Percentiles rank a stretch among this genome's conserved stretches.
Evolutionary conservation across 2,329 filamentous ascomycete genomes (phyloP).

Genomic region (Penicillium sclerotiorum): DNA sequence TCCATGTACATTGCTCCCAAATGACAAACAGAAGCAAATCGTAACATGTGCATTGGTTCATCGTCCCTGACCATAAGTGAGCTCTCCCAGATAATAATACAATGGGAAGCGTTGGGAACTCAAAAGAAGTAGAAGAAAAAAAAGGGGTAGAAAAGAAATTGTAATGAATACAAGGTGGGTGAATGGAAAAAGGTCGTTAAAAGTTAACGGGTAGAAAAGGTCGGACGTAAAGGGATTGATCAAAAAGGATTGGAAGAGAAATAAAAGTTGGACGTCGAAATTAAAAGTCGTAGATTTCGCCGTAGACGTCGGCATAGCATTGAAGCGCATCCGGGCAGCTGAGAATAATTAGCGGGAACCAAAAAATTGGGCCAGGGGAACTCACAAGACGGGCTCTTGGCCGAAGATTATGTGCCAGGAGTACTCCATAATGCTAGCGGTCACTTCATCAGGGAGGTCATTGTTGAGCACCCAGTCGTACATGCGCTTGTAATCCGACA

Average conservation of each 20-base stretch:
- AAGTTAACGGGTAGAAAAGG: not conserved
- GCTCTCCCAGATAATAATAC: constrained; percentile 11
- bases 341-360: constrained; percentile 6
- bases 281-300: constrained; percentile 21
- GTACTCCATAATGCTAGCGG: constrained; percentile 64
- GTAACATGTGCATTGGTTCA: constrained; percentile 23
- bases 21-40: constrained; percentile 25
- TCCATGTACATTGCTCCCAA: constrained; percentile 23
- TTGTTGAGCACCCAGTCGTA: constrained; percentile 61
- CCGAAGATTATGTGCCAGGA: constrained; percentile 62
- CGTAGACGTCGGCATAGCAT: constrained; percentile 30
- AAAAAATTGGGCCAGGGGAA: not conserved
- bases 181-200: not conserved
- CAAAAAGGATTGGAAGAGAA: not conserved
- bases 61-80: constrained; percentile 1
- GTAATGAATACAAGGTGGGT: not conserved
- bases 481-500: constrained; percentile 57
- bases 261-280: not conserved
- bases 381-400: constrained; percentile 40
- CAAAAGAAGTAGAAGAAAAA: constrained; percentile 1
- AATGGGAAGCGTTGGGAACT: not conserved
- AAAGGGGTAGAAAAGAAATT: not conserved
- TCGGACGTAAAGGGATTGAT: not conserved
- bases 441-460: constrained; percentile 54
- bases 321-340: constrained; percentile 29